A percentile compares a stretch with the other conserved stretches of the same genome.
phyloP scores from a whole-genome alignment of 768 basidiomycete genomes.

The Sarcomyxa edulis region DNA sequence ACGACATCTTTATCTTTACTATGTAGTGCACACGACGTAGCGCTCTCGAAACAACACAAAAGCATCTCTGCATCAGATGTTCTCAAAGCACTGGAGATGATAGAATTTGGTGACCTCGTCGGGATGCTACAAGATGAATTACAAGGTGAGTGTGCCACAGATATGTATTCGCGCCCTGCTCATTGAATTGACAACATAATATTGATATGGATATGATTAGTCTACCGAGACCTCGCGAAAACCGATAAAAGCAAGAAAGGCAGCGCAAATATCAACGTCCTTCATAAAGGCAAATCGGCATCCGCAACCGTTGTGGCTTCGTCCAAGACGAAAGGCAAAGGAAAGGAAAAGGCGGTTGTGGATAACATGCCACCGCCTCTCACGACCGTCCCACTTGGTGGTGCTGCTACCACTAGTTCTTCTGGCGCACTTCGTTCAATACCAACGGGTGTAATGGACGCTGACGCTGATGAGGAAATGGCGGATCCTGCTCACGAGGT shows the following conservation, averaged over 20 bases:
- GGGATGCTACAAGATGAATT: constrained; percentile 61
- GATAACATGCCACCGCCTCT: constrained; percentile 23
- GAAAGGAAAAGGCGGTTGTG: constrained; percentile 31
- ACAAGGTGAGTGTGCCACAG: constrained; percentile 38
- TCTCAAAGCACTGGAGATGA: constrained; percentile 75
- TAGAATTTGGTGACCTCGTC: constrained; percentile 72
- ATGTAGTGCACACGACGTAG: constrained; percentile 81
- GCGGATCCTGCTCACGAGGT: constrained; percentile 15
- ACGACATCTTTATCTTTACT: constrained; percentile 2
- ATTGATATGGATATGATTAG: too few species aligned
- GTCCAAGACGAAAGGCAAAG: constrained; percentile 26
- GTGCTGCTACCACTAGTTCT: constrained; percentile 10
- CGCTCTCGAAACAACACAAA: constrained; percentile 79
- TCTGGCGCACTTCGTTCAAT: too few species aligned
- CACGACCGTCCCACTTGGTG: constrained; percentile 20
- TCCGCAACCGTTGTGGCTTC: constrained; percentile 12
- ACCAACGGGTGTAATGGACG: too few species aligned
- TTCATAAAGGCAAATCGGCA: constrained; percentile 2
- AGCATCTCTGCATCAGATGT: constrained; percentile 89
- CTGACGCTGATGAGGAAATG: constrained; percentile 20
- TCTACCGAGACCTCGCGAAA: constrained; percentile 61
- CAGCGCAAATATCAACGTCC: constrained; percentile 15
- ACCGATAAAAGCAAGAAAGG: constrained; percentile 50
- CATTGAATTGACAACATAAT: background rate
- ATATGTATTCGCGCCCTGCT: background rate